These are phyloP conservation scores for Chaetomium fimeti DNA, from an alignment of 495 filamentous ascomycete genomes.

Conservation along the genomic window DNA sequence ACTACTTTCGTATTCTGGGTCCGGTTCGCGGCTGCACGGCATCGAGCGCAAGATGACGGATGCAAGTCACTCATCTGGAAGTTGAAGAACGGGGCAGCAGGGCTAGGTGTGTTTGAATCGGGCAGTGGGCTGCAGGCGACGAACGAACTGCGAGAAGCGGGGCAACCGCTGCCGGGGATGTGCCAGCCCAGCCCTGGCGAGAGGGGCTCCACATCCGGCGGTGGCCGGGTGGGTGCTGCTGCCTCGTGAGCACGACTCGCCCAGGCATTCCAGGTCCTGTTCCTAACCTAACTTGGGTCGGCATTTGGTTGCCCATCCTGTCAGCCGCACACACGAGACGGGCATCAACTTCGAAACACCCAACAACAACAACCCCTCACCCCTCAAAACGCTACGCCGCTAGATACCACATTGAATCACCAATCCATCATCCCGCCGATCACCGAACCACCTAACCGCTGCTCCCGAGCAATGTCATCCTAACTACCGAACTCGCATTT, in stretches of 20 bases:
- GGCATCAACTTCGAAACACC: not conserved
- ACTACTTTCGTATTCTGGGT: no score
- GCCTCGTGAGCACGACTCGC: conserved; percentile 1
- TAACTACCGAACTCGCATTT: not conserved
- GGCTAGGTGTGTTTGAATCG: no score
- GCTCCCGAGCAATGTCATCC: conserved; percentile 8
- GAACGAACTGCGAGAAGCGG: no score
- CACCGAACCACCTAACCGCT: not conserved
- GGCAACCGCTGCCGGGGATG: not conserved
- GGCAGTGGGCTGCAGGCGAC: not conserved
- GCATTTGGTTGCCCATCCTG: not conserved
- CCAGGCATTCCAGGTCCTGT: not conserved
- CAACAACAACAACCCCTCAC: not conserved
- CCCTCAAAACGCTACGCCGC: not conserved
- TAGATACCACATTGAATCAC: not conserved
- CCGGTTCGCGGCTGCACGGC: no score
- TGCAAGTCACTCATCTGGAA: no score
- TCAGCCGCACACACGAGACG: conserved; percentile 4
- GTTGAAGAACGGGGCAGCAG: no score
- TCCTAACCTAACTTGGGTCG: not conserved
- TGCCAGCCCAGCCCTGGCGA: not conserved
- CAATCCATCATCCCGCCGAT: not conserved
- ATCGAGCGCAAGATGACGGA: no score
- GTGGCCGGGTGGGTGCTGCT: not conserved
- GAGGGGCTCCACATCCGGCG: conserved; percentile 4